Conservation (phyloP, 2,329 filamentous ascomycete genomes). For the Mycogone perniciosa region DNA sequence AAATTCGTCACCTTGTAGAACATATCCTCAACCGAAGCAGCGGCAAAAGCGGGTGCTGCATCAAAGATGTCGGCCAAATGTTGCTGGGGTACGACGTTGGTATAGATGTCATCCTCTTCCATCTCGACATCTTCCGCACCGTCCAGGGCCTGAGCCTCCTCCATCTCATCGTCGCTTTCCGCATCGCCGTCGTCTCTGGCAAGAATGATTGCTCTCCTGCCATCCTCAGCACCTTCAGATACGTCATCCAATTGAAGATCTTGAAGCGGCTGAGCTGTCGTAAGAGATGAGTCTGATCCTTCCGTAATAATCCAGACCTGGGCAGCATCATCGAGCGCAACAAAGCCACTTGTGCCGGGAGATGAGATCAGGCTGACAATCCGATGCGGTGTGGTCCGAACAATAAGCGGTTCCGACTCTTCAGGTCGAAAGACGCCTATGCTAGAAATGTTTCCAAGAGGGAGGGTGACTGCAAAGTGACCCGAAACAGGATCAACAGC, state of each 20-base stretch:
- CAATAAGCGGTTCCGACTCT: conserved; percentile 51
- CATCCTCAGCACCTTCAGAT: conserved; percentile 22
- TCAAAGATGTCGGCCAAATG: conserved; percentile 66
- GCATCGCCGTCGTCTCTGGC: conserved; percentile 37
- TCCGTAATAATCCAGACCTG: conserved; percentile 61
- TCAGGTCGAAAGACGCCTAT: conserved; percentile 63
- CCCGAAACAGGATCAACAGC: conserved; percentile 61
- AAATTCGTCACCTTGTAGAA: conserved; percentile 63
- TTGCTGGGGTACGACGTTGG: conserved; percentile 60
- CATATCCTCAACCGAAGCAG: conserved; percentile 67
- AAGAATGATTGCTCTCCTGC: conserved; percentile 25
- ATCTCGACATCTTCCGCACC: conserved; percentile 41
- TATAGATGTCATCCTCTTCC: conserved; percentile 44
- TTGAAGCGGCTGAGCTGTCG: conserved; percentile 49
- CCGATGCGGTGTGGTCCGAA: conserved; percentile 49
- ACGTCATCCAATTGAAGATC: conserved; percentile 44
- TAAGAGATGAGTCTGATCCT: conserved; percentile 47
- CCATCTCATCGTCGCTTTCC: conserved; percentile 36
- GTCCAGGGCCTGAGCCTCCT: conserved; percentile 27
- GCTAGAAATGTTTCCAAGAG: conserved; percentile 40
- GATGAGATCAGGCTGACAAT: conserved; percentile 63
- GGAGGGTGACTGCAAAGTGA: conserved; percentile 60
- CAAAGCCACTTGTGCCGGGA: conserved; percentile 61
- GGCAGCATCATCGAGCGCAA: conserved; percentile 69
- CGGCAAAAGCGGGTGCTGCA: conserved; percentile 58